Evolutionary conservation across 768 basidiomycete species (phyloP).

Genomic region (Naganishia kalamii): DNA sequence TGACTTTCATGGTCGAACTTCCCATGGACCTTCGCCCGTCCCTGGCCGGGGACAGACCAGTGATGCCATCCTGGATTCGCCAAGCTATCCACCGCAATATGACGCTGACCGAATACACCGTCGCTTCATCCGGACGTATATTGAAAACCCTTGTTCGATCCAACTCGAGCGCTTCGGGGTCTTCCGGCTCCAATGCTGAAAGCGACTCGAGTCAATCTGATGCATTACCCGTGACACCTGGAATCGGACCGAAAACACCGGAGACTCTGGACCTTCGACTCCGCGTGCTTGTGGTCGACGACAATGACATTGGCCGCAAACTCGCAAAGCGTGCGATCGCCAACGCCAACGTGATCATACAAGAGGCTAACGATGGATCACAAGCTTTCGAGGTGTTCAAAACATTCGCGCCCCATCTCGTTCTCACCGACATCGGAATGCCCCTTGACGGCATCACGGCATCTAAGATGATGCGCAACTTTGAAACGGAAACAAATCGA

Average conservation of each 20-base stretch:
- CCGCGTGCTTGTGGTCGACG: conserved; percentile 33
- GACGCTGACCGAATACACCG: background rate
- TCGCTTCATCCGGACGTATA: background rate
- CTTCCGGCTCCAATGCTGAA: background rate
- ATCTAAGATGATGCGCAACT: conserved; percentile 28
- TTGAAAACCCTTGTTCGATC: background rate
- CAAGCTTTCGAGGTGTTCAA: conserved; percentile 29
- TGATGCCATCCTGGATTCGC: background rate
- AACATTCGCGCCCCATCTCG: conserved; percentile 29
- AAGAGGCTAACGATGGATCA: conserved; percentile 28
- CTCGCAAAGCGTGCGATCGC: conserved; percentile 17
- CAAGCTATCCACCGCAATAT: background rate
- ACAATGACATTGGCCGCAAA: conserved; percentile 31
- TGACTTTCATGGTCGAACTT: conserved; percentile 1
- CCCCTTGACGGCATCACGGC: conserved; percentile 37
- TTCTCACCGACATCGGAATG: conserved; percentile 39
- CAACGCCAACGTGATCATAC: background rate
- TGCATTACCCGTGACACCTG: background rate
- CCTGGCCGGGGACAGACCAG: background rate
- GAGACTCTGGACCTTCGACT: background rate
- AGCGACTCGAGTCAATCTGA: background rate
- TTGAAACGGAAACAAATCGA: conserved; percentile 17
- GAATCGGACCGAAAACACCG: background rate
- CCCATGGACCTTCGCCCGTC: background rate
- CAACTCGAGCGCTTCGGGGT: background rate